These are phyloP conservation scores for Coemansia sp. DNA, from an alignment of 192 early-diverging fungal species.

Conservation along the genomic window DNA sequence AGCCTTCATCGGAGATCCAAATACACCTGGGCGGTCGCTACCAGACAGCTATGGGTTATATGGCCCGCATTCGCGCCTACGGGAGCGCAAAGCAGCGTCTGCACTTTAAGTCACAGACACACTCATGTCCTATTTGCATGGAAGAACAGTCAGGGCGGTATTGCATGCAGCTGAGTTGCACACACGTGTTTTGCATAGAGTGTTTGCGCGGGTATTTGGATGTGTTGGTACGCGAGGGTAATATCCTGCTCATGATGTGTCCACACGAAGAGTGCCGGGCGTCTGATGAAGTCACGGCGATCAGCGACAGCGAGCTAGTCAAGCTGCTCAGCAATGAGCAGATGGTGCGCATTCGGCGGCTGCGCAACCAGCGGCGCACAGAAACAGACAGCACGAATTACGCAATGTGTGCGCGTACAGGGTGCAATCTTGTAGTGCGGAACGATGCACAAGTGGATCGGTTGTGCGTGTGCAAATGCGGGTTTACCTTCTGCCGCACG, in stretches of 20 bases:
- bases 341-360: background rate
- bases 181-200: constrained; percentile 14
- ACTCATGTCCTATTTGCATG: constrained; percentile 26
- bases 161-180: constrained; percentile 28
- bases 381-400: background rate
- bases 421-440: background rate
- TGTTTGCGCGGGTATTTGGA: constrained; percentile 21
- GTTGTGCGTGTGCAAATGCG: background rate
- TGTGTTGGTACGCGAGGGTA: background rate
- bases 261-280: background rate
- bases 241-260: background rate
- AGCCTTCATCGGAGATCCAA: background rate
- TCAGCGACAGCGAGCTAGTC: background rate
- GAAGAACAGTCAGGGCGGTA: constrained; percentile 32
- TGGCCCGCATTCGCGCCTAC: background rate
- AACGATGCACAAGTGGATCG: background rate
- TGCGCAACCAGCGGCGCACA: background rate
- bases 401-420: background rate
- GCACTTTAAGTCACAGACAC: constrained; percentile 15
- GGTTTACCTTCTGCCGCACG: background rate
- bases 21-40: background rate
- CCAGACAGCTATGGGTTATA: background rate
- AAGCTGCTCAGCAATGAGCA: background rate
- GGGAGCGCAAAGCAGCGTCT: background rate
- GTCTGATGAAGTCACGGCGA: background rate